Conservation (phyloP, 306 rosid species). For the Luffa aegyptiaca region DNA sequence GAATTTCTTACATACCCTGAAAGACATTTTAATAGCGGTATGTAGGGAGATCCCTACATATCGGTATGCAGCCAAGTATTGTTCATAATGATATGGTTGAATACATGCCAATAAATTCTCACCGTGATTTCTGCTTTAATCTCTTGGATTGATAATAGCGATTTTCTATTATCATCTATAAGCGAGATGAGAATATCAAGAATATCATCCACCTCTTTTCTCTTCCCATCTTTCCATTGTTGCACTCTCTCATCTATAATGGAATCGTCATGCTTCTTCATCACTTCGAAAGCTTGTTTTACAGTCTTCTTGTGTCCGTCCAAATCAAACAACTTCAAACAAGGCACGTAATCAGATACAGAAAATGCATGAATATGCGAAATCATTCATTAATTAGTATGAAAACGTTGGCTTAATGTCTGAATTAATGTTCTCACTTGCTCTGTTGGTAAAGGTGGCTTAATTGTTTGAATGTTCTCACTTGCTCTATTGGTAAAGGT, state of each 20-base stretch:
- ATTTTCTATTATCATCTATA: conserved; percentile 14
- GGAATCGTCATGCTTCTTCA: conserved; percentile 21
- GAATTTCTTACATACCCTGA: too few relatives aligned
- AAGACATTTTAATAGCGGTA: too few relatives aligned
- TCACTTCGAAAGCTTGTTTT: conserved; percentile 1
- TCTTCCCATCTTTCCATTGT: conserved; percentile 21
- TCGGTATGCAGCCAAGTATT: too few relatives aligned
- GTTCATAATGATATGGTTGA: too few relatives aligned
- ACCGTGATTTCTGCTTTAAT: conserved; percentile 33
- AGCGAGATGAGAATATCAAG: conserved; percentile 34
- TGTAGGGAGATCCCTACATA: too few relatives aligned
- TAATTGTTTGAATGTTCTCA: too few relatives aligned
- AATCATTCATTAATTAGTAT: too few relatives aligned
- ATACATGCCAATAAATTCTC: neutral
- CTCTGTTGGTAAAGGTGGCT: too few relatives aligned
- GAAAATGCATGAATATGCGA: conserved; percentile 13
- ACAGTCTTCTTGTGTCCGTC: conserved; percentile 17
- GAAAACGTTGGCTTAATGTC: too few relatives aligned
- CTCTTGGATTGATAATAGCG: conserved; percentile 20
- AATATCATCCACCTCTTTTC: conserved; percentile 17
- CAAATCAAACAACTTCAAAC: conserved; percentile 22
- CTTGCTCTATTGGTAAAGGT: too few relatives aligned
- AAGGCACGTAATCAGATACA: conserved; percentile 33
- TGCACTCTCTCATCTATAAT: conserved; percentile 20
- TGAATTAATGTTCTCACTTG: too few relatives aligned